These are phyloP conservation scores for Tulasnella sp. DNA, from an alignment of 768 basidiomycete species.

Conservation along the genomic window DNA sequence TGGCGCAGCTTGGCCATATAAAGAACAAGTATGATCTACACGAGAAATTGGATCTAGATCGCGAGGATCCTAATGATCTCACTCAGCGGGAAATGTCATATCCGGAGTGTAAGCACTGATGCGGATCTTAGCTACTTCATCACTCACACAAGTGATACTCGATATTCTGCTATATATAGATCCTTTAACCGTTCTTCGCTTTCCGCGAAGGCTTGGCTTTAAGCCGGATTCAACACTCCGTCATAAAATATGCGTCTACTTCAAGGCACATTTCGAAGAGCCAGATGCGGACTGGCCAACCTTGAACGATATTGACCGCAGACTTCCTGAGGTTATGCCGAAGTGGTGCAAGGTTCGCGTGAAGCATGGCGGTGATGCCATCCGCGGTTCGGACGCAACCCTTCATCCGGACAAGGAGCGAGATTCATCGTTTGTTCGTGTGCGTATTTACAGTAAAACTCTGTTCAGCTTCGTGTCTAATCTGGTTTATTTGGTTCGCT, in stretches of 20 bases:
- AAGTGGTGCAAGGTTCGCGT: constrained; percentile 10
- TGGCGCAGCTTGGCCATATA: constrained; percentile 23
- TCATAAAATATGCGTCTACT: neutral
- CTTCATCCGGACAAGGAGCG: neutral
- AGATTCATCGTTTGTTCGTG: constrained; percentile 9
- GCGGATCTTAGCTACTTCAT: too few relatives aligned
- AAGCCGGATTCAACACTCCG: neutral
- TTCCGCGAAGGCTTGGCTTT: neutral
- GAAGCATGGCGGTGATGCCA: neutral
- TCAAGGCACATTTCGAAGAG: neutral
- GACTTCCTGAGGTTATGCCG: neutral
- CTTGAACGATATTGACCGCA: neutral
- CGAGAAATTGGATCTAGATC: constrained; percentile 18
- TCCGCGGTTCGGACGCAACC: neutral
- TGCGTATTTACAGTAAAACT: neutral
- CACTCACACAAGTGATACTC: too few relatives aligned
- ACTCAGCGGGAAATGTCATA: neutral
- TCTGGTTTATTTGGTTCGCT: neutral
- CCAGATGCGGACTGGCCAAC: neutral
- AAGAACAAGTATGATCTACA: constrained; percentile 21
- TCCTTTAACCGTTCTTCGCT: neutral
- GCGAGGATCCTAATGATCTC: neutral
- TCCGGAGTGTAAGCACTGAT: neutral
- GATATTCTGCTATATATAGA: too few relatives aligned
- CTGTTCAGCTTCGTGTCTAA: neutral